Base-by-base conservation (phyloP, 148 eudicot genomes). In the Amaranthus palmeri region DNA sequence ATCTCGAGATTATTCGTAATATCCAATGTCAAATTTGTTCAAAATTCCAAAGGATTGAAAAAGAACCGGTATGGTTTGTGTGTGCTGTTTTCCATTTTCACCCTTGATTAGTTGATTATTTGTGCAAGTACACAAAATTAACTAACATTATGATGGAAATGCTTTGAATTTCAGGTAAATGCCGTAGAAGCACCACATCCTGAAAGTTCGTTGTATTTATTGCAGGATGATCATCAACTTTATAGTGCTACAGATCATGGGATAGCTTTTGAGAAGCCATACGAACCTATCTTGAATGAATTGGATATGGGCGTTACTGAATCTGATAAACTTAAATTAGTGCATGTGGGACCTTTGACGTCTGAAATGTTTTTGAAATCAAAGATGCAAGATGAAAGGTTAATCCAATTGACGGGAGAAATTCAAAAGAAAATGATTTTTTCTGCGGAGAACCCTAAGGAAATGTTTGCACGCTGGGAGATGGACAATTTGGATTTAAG, bases 381-480 rank as follows among this genome's bases (percentile, higher is more conserved):
- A 48, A 85, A 80, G 65, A 64, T 73, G 67, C 63, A 42, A 57
- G 73, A 78, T 68, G 83, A 80, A 61, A 78, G 77, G 58, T 76
- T 88, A 69, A 61, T 71, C 70, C 68, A 72, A 70, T 77, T 79
- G 62, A 76, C 88, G 58, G 88, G 83, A 48, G 80, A 64, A 72
- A 77, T 79, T 44, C 73, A 79, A 18, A 77, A 72, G 71, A 82
- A 75, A 53, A 83, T 77, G 41, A 60, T 68, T 60, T 77, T 81
- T 53, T 74, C 83, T 8, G 15, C 79, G 61, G 97, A 93, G 86
- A 93, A 91, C 77, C 93, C 98, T 44, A 88, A 84, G 78, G 98
- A 93, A 71, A 93, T 91, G 97, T 86, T 93, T 74, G 86, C 96
- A 70, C 97, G 98, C 15, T 93, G 98, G 98, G 86, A 85, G 74